Conservation (phyloP, 305 asterid species). For the Fraxinus dipetala region DNA sequence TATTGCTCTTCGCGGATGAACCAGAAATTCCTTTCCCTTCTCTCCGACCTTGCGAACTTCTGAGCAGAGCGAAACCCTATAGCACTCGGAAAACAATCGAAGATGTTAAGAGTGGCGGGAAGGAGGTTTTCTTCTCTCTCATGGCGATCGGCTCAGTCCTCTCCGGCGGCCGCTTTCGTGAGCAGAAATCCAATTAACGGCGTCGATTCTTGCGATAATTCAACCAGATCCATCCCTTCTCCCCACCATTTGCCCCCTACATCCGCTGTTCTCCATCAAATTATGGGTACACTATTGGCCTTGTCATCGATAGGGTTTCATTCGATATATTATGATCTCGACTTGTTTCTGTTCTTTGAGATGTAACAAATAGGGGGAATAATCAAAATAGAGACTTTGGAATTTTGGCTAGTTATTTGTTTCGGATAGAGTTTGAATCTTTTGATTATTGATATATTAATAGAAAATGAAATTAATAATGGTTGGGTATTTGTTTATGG, state of each 20-base stretch:
- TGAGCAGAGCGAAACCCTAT: not conserved
- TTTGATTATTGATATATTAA: not conserved
- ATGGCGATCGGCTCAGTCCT: slow-evolving; percentile 23
- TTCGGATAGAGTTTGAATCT: not conserved
- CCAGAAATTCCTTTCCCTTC: not conserved
- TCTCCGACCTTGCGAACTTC: not conserved
- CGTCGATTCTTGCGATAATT: slow-evolving; percentile 9
- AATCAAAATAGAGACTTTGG: not conserved
- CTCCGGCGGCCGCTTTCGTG: slow-evolving; percentile 10
- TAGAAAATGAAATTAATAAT: not conserved
- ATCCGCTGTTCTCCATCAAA: slow-evolving; percentile 16
- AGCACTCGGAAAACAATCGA: not conserved
- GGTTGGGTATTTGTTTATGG: slow-evolving; percentile 1
- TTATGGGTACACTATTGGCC: slow-evolving; percentile 15
- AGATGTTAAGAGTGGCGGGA: slow-evolving; percentile 25
- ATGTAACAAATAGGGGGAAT: not conserved
- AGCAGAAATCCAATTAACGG: not conserved
- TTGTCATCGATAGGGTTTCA: not conserved
- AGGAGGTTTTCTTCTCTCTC: slow-evolving; percentile 28
- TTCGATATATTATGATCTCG: not conserved
- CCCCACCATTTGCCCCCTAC: not conserved
- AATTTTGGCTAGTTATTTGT: not conserved
- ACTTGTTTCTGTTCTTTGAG: not conserved
- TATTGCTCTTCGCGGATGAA: not conserved
- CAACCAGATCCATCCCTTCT: slow-evolving; percentile 9